phyloP scores from a whole-genome alignment of 768 basidiomycete species.

The Lactarius pseudohatsudake region DNA sequence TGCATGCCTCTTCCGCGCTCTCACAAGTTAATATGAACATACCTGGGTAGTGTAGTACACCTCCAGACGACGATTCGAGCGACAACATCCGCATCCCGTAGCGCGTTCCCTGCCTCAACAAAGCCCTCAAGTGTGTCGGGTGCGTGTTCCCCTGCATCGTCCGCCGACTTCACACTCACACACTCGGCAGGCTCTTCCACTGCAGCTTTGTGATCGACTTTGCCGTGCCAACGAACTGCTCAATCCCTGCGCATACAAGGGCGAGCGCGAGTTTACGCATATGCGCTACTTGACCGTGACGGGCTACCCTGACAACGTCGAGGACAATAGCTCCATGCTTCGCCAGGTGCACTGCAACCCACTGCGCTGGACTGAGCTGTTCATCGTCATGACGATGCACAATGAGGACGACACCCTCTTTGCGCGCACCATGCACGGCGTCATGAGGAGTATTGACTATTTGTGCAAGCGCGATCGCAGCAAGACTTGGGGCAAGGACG shows the following conservation, averaged over 20 bases:
- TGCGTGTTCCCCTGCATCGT: too few species aligned
- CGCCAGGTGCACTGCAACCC: constrained; percentile 92
- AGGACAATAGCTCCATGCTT: constrained; percentile 76
- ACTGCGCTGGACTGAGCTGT: constrained; percentile 85
- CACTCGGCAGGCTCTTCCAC: too few species aligned
- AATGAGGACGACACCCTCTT: constrained; percentile 92
- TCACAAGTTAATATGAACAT: constrained; percentile 24
- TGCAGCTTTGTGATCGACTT: too few species aligned
- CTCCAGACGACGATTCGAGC: too few species aligned
- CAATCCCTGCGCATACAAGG: too few species aligned
- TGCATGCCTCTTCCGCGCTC: constrained; percentile 35
- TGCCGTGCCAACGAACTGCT: too few species aligned
- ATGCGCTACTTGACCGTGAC: constrained; percentile 97
- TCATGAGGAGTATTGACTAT: constrained; percentile 92
- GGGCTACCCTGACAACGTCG: constrained; percentile 85
- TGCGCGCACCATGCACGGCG: constrained; percentile 91
- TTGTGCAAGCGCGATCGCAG: constrained; percentile 81
- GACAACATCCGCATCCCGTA: too few species aligned
- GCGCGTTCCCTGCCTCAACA: too few species aligned
- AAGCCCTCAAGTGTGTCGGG: too few species aligned
- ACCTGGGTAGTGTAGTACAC: too few species aligned
- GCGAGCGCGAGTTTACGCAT: constrained; percentile 78
- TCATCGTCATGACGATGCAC: constrained; percentile 99
- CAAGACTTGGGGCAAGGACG: constrained; percentile 96
- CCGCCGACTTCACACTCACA: too few species aligned